Percentiles rank a stretch among this genome's conserved stretches.
These are phyloP conservation scores for Xylariomycetidae sp. DNA, from an alignment of 2,329 filamentous ascomycete genomes.

Conservation along the genomic window DNA sequence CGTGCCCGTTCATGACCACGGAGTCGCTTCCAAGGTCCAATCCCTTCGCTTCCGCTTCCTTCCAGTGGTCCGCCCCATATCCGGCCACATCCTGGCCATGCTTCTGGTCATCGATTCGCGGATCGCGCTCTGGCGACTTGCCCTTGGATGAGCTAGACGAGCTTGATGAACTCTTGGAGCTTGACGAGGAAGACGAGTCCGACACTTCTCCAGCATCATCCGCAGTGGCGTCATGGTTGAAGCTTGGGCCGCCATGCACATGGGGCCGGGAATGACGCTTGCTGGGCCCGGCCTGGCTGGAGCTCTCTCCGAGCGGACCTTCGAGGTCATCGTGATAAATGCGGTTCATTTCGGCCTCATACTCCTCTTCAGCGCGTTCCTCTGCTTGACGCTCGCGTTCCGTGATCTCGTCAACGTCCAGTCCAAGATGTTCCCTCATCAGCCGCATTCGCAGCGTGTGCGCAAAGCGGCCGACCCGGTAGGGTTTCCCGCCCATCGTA, in stretches of 20 bases:
- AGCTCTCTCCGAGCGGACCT: conserved; percentile 16
- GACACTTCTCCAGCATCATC: conserved; percentile 11
- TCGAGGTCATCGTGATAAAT: conserved; percentile 50
- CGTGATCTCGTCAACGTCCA: conserved; percentile 87
- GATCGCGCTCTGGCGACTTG: conserved; percentile 33
- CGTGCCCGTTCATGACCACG: conserved; percentile 58
- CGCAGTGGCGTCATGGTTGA: conserved; percentile 22
- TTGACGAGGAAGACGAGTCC: conserved; percentile 10
- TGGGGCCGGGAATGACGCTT: conserved; percentile 6
- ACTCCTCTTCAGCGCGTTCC: conserved; percentile 49
- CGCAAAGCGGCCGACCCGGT: conserved; percentile 84
- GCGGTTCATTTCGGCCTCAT: conserved; percentile 54
- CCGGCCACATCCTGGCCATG: conserved; percentile 75
- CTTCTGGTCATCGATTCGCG: conserved; percentile 54
- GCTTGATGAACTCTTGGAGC: conserved; percentile 12
- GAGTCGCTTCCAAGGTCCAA: conserved; percentile 64
- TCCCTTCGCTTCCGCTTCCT: conserved; percentile 54
- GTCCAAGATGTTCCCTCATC: conserved; percentile 94
- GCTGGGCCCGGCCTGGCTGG: conserved; percentile 11
- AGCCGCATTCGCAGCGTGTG: conserved; percentile 87
- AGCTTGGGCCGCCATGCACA: conserved; percentile 16
- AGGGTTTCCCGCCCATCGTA: conserved; percentile 83
- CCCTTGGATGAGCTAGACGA: conserved; percentile 29
- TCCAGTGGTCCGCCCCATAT: conserved; percentile 71
- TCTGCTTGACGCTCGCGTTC: conserved; percentile 70